Base-by-base conservation (phyloP, 225 moss, liverwort and hornwort genomes). In the Pleurozium schreberi region DNA sequence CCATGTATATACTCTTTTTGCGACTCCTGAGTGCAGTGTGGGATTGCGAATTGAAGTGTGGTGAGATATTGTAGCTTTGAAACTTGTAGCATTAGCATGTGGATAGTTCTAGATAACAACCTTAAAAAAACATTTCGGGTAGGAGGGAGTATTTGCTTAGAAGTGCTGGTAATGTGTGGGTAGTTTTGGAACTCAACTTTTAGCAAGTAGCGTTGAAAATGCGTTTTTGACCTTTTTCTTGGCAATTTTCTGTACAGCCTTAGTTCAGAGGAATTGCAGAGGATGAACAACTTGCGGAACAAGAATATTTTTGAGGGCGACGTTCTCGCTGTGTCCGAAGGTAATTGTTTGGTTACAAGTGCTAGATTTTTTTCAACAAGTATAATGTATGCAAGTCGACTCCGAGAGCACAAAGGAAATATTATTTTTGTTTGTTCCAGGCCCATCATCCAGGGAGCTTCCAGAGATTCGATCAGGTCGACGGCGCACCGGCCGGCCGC, bases 261-360 rank as follows among this genome's bases (percentile, higher is more conserved):
- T 60, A 94, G 89, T 81, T 83, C 95, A 67, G 91, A 92, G 82
- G 97, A 96, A 90, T 94, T 97, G 70, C 95, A 93, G 91, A 89
- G 90, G 64, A 80, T 97, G 91, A 97, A 97, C 92, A 95, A 96
- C 88, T 93, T 97, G 86, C 93, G 97, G 66, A 90, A 97, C 80
- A 95, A 93, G 83, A 91, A 91, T 42, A 97, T 95, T 88, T 97
- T 95, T 87, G 97, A 95, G 93, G 97, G 96, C 84, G 97, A 97
- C 89, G 96, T 96, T 75, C 93, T 97, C 89, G 97, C 97, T 60
- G 95, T 97, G n/a, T 91, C 92, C 88, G 91, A 92, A 93, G 97
- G 97, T 97, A 92, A 87, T 78, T 43, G 27, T 74, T 61, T 74
- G 60, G 74, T 85, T 74, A 22, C 34, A 64, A 38, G 58, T 40